Conservation (phyloP, 768 basidiomycete species). For the Pulveroboletus sp. region DNA sequence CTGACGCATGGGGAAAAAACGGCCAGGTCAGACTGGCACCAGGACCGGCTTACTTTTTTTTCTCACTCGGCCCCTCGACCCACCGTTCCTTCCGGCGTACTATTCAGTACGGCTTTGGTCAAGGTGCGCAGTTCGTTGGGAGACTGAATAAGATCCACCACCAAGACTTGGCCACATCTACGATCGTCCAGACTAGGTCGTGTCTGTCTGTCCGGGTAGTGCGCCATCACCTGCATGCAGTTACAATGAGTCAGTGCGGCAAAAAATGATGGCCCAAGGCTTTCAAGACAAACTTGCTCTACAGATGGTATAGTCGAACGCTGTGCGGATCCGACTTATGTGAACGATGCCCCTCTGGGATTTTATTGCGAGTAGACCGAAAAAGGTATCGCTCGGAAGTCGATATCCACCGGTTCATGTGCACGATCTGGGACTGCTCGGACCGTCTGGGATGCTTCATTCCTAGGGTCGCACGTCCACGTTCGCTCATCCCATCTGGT, state of each 20-base stretch:
- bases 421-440: background rate
- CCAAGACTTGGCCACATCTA: slow-evolving; percentile 1
- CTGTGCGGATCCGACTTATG: background rate
- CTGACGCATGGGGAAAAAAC: no score
- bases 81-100: background rate
- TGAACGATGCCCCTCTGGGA: background rate
- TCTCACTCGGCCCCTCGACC: background rate
- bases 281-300: background rate
- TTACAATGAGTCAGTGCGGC: background rate
- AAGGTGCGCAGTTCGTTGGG: background rate
- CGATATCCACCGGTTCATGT: background rate
- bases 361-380: background rate
- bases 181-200: background rate
- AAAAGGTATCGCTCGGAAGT: background rate
- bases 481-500: background rate
- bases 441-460: background rate
- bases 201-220: background rate
- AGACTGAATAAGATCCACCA: background rate
- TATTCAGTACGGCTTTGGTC: background rate
- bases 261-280: background rate
- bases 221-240: background rate
- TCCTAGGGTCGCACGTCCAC: background rate
- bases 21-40: no score
- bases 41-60: no score
- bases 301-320: background rate